Base-by-base conservation (phyloP, 2,329 filamentous ascomycete species). In the Trichoderma sp. region DNA sequence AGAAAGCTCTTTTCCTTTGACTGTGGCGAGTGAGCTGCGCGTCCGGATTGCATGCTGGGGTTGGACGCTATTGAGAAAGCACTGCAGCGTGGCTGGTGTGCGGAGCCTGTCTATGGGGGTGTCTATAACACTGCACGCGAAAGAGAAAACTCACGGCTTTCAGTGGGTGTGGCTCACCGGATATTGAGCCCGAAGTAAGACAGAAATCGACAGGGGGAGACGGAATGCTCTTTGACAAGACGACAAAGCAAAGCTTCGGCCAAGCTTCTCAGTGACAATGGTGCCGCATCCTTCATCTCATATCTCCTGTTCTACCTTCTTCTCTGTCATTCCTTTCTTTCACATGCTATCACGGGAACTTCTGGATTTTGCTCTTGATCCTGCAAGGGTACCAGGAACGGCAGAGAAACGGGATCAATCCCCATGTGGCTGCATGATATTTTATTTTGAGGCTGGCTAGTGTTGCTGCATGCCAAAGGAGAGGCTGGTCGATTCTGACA, bases 11-110 rank as follows among this genome's bases (percentile, higher is more conserved):
- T 56, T 35, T n/a, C 12, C 21, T 38, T 41, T 14, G 62, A 50
- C n/a, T 66, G 71, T 74, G 71, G 71, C 71, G 71, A 74, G 71
- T 74, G 63, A 74, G 50, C 60, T 74, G 71, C 71, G 71, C 45
- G 63, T 74, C 53, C 60, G 45, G n/a, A 16, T 41, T 27, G 62
- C 59, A 29, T 24, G n/a, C 27, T 72, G 35, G 35, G 27, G 16
- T n/a, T 38, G 69, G 35, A 38, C 18, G 24, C 45, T 53, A 38
- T 74, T 66, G 62, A 27, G 66, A 31, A 74, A 45, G 71, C 65
- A 60, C 63, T 67, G 35, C 31, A 33, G 41, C 60, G 71, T 62
- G 63, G 62, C 71, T 74, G n/a, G 71, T 66, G 62, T 59, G 60
- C 53, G 71, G 59, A 65, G 45, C 45, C n/a, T 53, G 27, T 64